A percentile compares a stretch with the other conserved stretches of the same genome.
These are phyloP conservation scores for Aspergillus chevalieri DNA, from an alignment of 2,329 filamentous ascomycete genomes.

Conservation along the genomic window DNA sequence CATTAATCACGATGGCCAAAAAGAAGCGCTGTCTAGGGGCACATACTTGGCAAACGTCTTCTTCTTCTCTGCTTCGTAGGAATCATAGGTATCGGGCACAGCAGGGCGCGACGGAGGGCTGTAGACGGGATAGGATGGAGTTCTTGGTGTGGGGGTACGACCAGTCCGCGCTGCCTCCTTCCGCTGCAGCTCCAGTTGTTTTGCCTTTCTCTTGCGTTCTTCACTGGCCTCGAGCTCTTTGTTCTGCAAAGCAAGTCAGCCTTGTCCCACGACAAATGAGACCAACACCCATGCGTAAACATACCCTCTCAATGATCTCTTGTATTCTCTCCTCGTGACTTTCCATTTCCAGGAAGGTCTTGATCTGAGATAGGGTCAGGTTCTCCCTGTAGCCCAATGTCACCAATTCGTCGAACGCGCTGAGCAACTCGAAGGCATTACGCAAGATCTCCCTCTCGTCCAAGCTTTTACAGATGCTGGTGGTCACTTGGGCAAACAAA, in stretches of 20 bases:
- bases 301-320: slow-evolving; percentile 87
- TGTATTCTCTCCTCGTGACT: slow-evolving; percentile 98
- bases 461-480: slow-evolving; percentile 89
- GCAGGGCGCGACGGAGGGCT: slow-evolving; percentile 70
- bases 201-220: slow-evolving; percentile 96
- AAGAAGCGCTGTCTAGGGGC: background rate
- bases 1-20: slow-evolving; percentile 19
- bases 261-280: background rate
- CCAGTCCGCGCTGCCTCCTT: slow-evolving; percentile 84
- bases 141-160: slow-evolving; percentile 61
- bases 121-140: slow-evolving; percentile 83
- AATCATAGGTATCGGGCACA: slow-evolving; percentile 78
- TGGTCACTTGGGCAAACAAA: slow-evolving; percentile 94
- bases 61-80: slow-evolving; percentile 96
- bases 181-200: slow-evolving; percentile 97
- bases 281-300: background rate
- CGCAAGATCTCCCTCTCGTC: slow-evolving; percentile 92
- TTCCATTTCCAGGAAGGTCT: slow-evolving; percentile 99
- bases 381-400: slow-evolving; percentile 96
- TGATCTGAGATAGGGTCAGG: slow-evolving; percentile 92
- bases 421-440: slow-evolving; percentile 93
- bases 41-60: slow-evolving; percentile 74
- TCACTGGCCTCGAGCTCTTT: slow-evolving; percentile 98
- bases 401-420: slow-evolving; percentile 94
- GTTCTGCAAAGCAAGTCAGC: slow-evolving; percentile 54